Percentiles rank a stretch among this genome's conserved stretches.
These are phyloP conservation scores for Sistotremastrum suecicum DNA, from an alignment of 768 basidiomycete species.

Conservation along the genomic window DNA sequence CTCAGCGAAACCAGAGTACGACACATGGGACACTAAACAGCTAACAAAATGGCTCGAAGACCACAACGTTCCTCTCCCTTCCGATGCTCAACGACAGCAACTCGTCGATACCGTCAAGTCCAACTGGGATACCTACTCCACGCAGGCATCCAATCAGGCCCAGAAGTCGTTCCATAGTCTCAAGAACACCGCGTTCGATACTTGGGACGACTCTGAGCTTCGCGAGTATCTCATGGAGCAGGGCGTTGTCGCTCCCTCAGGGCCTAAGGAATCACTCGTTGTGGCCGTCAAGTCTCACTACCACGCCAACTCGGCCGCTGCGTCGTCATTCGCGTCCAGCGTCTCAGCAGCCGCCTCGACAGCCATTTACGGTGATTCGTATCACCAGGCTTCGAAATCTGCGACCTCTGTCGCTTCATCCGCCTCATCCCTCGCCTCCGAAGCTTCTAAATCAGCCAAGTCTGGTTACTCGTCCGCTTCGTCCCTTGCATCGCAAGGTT, in stretches of 20 bases:
- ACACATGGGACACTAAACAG: conserved; percentile 48
- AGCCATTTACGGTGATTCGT: conserved; percentile 29
- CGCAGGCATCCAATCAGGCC: conserved; percentile 48
- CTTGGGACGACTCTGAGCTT: conserved; percentile 75
- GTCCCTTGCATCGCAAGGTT: conserved; percentile 11
- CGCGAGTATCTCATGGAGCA: conserved; percentile 78
- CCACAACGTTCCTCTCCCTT: conserved; percentile 43
- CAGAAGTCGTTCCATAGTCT: conserved; percentile 45
- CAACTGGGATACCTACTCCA: conserved; percentile 37
- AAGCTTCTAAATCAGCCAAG: background rate
- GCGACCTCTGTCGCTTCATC: conserved; percentile 25
- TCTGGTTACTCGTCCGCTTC: background rate
- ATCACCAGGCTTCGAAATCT: conserved; percentile 22
- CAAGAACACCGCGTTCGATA: conserved; percentile 51
- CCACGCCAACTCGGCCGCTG: conserved; percentile 42
- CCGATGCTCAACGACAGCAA: conserved; percentile 26
- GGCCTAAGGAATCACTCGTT: conserved; percentile 66
- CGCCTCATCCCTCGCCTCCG: conserved; percentile 16
- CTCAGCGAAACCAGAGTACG: conserved; percentile 25
- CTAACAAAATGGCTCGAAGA: conserved; percentile 57
- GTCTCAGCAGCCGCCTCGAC: conserved; percentile 36
- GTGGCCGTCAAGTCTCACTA: conserved; percentile 64
- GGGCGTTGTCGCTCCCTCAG: conserved; percentile 71
- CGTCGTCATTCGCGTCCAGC: conserved; percentile 35
- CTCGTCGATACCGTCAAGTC: conserved; percentile 35